Evolutionary conservation across 2,329 filamentous ascomycete genomes (phyloP).

Genomic region (Colletotrichum sp.): DNA sequence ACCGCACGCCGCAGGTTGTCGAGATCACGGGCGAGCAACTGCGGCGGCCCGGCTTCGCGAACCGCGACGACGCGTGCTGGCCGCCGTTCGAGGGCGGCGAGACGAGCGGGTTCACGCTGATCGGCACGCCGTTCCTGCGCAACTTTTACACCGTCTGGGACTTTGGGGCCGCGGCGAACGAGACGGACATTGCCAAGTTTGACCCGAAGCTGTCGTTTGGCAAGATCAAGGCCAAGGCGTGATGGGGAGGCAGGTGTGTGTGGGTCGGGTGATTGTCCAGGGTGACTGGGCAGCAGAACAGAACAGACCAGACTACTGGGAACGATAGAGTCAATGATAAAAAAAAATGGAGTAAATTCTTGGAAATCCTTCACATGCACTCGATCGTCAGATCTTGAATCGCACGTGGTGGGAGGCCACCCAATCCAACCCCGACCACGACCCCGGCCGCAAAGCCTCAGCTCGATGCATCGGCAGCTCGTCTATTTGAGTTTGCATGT

Average conservation of each 20-base stretch:
- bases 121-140: conserved; percentile 31
- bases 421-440: background rate
- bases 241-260: background rate
- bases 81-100: conserved; percentile 34
- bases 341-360: background rate
- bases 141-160: conserved; percentile 39
- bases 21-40: conserved; percentile 36
- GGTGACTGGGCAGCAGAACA: background rate
- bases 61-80: conserved; percentile 36
- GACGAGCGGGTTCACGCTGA: conserved; percentile 27
- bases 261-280: background rate
- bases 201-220: conserved; percentile 26
- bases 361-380: background rate
- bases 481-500: background rate
- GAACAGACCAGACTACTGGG: background rate
- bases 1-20: conserved; percentile 16
- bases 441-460: background rate
- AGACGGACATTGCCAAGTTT: background rate
- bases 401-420: background rate
- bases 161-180: conserved; percentile 26
- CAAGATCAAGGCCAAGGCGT: conserved; percentile 23
- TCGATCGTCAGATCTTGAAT: background rate
- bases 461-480: background rate
- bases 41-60: conserved; percentile 33
- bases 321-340: background rate